Evolutionary conservation across 768 basidiomycete species (phyloP), one percentile per base, ranked within the genome.

Genomic region (Termitomyces sp.): DNA sequence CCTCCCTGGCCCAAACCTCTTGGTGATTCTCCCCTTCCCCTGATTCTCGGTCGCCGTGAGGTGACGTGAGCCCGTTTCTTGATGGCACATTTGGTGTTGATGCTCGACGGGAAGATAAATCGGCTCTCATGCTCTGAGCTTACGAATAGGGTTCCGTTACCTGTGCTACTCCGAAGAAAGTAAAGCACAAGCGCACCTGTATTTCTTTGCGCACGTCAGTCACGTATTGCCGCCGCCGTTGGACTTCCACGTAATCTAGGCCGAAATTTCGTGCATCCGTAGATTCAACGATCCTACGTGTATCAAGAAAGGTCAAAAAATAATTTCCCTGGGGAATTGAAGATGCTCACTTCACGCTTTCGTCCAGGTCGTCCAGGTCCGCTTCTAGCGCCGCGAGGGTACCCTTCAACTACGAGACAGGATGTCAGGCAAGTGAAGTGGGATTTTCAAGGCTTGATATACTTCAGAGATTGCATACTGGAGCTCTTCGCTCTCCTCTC

Each of bases 331-430:
- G 37, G 29, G 38, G 48, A 17, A 32, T 36, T 29, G 29, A 29
- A 9, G 14, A 38, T 29, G 71, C 83, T 65, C 72, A 92, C 92
- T 85, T 88, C 48, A 98, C 95, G 68, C 92, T 94, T 69, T 94
- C 93, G 54, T 97, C 95, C n/a, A 98, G 76, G 71, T 94, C 94
- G 62, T 94, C 92, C 29, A 96, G 71, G 75, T 98, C 96, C 0
- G 89, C 89, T 69, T 95, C 92, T 32, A 98, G 76, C 2, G 88
- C 76, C 1, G 85, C 82, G 9, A 98, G 81, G 1, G 90, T 90
- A 0, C 86, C 87, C 72, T 86, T 87, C 57, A 97, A 76, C 89
- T 93, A 71, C 4, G 68, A 58, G 37, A 15, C 25, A 25, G 57
- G 29, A 42, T 10, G 17, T 42, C 8, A 32, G 37, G 29, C 5